A percentile compares a stretch with the other conserved stretches of the same genome.
Evolutionary conservation across 441 rosid species (phyloP).

Genomic region (Arabidopsis hybrid): DNA sequence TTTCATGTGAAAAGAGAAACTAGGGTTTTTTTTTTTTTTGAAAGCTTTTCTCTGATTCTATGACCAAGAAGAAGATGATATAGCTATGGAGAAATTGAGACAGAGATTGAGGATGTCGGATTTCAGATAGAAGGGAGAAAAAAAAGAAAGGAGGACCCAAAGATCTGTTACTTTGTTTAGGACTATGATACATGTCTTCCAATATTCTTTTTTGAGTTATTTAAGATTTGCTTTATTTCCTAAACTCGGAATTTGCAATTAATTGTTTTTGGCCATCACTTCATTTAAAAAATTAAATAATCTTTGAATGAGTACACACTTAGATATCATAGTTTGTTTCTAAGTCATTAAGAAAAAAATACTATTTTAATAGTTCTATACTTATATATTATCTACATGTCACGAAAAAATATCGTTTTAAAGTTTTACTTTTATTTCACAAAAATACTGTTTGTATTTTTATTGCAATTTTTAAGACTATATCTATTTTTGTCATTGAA

Average conservation of each 20-base stretch:
- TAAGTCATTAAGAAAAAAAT: not conserved
- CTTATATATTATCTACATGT: too few species aligned
- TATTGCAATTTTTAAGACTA: too few species aligned
- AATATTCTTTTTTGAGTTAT: slow-evolving; percentile 25
- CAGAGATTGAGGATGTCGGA: slow-evolving; percentile 44
- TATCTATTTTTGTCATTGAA: too few species aligned
- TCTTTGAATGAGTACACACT: slow-evolving; percentile 29
- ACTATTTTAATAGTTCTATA: too few species aligned
- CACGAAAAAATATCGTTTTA: too few species aligned
- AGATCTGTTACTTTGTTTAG: slow-evolving; percentile 40
- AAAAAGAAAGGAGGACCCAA: slow-evolving; percentile 34
- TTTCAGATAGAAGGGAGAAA: not conserved
- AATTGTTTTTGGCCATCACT: not conserved
- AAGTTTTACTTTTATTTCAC: too few species aligned
- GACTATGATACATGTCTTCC: slow-evolving; percentile 40
- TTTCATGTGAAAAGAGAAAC: slow-evolving; percentile 24
- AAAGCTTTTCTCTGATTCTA: not conserved
- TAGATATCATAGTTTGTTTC: not conserved
- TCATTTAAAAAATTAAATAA: not conserved
- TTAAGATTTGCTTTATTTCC: not conserved
- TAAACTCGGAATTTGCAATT: not conserved
- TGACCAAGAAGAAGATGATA: slow-evolving; percentile 34
- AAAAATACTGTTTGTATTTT: too few species aligned
- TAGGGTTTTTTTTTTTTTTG: slow-evolving; percentile 29
- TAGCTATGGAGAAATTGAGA: slow-evolving; percentile 34